Conservation (phyloP, 2,329 filamentous ascomycete genomes). For the Ophiostoma sp. region DNA sequence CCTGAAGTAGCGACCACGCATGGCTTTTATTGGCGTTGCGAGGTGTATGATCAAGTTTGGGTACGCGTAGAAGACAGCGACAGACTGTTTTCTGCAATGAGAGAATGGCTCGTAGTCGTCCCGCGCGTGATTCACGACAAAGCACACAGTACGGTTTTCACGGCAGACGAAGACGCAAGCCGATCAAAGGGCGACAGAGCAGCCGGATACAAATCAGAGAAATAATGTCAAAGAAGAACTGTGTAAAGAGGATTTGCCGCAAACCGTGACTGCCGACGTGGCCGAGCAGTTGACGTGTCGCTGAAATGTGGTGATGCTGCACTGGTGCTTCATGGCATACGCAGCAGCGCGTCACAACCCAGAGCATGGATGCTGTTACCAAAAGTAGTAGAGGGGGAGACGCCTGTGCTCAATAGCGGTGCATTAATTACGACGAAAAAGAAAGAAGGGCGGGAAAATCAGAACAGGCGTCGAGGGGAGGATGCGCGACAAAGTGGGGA, state of each 20-base stretch:
- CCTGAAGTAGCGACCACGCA: not conserved
- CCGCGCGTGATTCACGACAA: not conserved
- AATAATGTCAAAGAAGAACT: not conserved
- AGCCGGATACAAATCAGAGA: not conserved
- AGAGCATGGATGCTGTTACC: not conserved
- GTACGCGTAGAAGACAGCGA: not conserved
- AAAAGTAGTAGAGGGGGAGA: too few species aligned
- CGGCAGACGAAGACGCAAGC: not conserved
- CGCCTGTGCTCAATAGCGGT: too few species aligned
- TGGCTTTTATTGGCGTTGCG: too few species aligned
- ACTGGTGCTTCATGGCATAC: not conserved
- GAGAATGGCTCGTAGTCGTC: not conserved
- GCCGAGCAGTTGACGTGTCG: not conserved
- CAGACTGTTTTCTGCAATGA: not conserved
- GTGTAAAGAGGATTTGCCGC: not conserved
- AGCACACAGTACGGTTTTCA: not conserved
- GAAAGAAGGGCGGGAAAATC: not conserved
- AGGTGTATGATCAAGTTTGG: too few species aligned
- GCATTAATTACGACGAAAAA: too few species aligned
- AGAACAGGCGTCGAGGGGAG: too few species aligned
- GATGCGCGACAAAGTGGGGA: not conserved
- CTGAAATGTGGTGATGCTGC: not conserved
- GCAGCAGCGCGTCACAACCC: not conserved
- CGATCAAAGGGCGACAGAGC: not conserved
- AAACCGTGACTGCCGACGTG: not conserved